Evolutionary conservation across 2,329 filamentous ascomycete species (phyloP).

Genomic region (Fusarium floridanum): DNA sequence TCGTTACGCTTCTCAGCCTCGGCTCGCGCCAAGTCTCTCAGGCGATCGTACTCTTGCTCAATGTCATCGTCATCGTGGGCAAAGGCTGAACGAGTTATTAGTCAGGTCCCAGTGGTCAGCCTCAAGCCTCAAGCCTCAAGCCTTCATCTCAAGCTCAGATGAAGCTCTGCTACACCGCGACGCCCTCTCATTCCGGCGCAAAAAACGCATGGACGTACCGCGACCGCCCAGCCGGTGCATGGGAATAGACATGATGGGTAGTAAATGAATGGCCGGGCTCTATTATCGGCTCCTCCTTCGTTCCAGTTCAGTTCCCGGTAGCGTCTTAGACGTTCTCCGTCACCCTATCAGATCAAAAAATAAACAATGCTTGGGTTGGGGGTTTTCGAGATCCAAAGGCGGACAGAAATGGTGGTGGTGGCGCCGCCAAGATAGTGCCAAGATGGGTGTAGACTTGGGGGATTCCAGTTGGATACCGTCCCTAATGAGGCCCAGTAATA

Average conservation of each 20-base stretch:
- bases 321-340: slow-evolving; percentile 5
- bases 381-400: neutral
- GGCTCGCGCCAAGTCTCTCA: slow-evolving; percentile 84
- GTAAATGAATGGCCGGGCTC: slow-evolving; percentile 1
- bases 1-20: slow-evolving; percentile 83
- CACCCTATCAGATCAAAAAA: slow-evolving; percentile 3
- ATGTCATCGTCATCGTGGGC: slow-evolving; percentile 76
- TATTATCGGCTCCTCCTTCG: slow-evolving; percentile 5
- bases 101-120: slow-evolving; percentile 18
- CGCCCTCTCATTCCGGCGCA: slow-evolving; percentile 29
- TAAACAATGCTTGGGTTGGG: neutral
- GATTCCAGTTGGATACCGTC: slow-evolving; percentile 3
- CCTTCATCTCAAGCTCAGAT: slow-evolving; percentile 6
- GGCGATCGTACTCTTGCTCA: slow-evolving; percentile 91
- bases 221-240: slow-evolving; percentile 60
- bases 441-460: slow-evolving; percentile 17
- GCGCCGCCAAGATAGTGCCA: slow-evolving; percentile 33
- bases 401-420: slow-evolving; percentile 12
- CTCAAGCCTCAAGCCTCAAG: neutral
- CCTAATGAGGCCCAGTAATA: neutral
- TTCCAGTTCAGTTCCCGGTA: neutral
- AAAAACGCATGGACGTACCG: slow-evolving; percentile 52
- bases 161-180: slow-evolving; percentile 7
- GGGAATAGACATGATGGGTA: slow-evolving; percentile 54
- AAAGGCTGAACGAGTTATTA: slow-evolving; percentile 69